These are phyloP conservation scores for Umbelopsis ramanniana DNA, from an alignment of 192 early-diverging fungal genomes.

Conservation along the genomic window DNA sequence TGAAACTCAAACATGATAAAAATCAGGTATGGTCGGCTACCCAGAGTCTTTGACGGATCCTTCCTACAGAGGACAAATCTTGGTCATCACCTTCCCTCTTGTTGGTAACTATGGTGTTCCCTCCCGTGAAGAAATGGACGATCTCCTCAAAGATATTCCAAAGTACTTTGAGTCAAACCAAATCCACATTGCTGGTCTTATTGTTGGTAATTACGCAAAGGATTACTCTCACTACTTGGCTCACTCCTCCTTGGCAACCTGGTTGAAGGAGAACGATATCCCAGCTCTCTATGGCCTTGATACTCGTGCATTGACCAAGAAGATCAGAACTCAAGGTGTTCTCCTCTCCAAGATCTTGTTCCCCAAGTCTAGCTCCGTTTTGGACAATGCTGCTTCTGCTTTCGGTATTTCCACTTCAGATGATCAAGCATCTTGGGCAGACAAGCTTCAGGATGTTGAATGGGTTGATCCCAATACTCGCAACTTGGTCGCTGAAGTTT, in stretches of 20 bases:
- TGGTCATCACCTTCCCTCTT: conserved; percentile 97
- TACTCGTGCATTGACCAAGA: conserved; percentile 96
- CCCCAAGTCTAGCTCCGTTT: conserved; percentile 58
- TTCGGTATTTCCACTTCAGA: conserved; percentile 37
- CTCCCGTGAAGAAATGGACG: conserved; percentile 82
- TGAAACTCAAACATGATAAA: conserved; percentile 6
- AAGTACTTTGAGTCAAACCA: conserved; percentile 94
- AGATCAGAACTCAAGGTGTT: conserved; percentile 90
- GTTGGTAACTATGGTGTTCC: conserved; percentile 99
- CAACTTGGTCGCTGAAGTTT: conserved; percentile 96
- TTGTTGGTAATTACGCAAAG: conserved; percentile 90
- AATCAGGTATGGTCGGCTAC: conserved; percentile 93
- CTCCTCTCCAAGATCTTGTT: conserved; percentile 93
- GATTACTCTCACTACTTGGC: conserved; percentile 96
- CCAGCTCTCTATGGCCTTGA: conserved; percentile 96
- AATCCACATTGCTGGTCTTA: conserved; percentile 92
- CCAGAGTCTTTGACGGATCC: conserved; percentile 99
- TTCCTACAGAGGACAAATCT: conserved; percentile 97
- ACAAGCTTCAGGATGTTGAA: conserved; percentile 77
- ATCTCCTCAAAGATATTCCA: conserved; percentile 83
- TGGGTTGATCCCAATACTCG: conserved; percentile 93
- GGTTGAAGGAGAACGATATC: conserved; percentile 92
- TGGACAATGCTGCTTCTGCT: conserved; percentile 44
- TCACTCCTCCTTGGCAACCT: conserved; percentile 76
- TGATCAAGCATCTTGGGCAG: conserved; percentile 55